Evolutionary conservation across 2,329 filamentous ascomycete genomes (phyloP).

Genomic region (Daldinia sp.): DNA sequence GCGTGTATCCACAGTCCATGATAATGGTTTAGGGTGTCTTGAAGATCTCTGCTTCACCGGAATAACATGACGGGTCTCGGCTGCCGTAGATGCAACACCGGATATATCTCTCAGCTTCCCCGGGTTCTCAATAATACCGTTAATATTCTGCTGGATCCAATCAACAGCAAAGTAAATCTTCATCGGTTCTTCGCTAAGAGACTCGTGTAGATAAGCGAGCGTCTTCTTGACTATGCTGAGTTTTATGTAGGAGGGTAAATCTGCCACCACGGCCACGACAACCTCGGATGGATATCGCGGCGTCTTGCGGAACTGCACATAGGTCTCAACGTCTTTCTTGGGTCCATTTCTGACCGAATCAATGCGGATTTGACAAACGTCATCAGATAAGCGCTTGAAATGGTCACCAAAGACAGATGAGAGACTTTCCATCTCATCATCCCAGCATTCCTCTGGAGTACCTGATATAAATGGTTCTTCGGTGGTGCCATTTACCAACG

Average conservation of each 20-base stretch:
- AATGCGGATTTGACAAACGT: slow-evolving; percentile 78
- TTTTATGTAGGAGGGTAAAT: slow-evolving; percentile 91
- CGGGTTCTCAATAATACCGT: slow-evolving; percentile 84
- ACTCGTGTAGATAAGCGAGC: slow-evolving; percentile 76
- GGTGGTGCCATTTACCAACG: slow-evolving; percentile 50
- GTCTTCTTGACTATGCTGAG: slow-evolving; percentile 86
- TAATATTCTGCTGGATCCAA: slow-evolving; percentile 89
- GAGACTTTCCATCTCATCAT: slow-evolving; percentile 85
- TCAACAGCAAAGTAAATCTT: slow-evolving; percentile 88
- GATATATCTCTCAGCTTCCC: slow-evolving; percentile 88
- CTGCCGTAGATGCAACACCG: slow-evolving; percentile 76
- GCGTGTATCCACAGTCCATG: slow-evolving; percentile 70
- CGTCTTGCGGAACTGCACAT: slow-evolving; percentile 76
- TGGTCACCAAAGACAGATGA: slow-evolving; percentile 87
- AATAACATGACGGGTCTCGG: slow-evolving; percentile 60
- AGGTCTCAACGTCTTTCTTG: slow-evolving; percentile 64
- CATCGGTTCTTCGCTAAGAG: slow-evolving; percentile 86
- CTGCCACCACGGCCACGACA: slow-evolving; percentile 76
- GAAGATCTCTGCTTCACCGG: slow-evolving; percentile 53
- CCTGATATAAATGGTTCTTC: slow-evolving; percentile 61
- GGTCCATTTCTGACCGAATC: slow-evolving; percentile 65
- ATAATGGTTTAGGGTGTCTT: slow-evolving; percentile 69
- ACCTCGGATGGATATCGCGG: slow-evolving; percentile 77
- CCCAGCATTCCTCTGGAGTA: slow-evolving; percentile 76
- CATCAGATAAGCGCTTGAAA: slow-evolving; percentile 70